These are phyloP conservation scores for Trichosporon coremiiforme DNA, from an alignment of 1,284 basidiomycete genomes.

Conservation along the genomic window DNA sequence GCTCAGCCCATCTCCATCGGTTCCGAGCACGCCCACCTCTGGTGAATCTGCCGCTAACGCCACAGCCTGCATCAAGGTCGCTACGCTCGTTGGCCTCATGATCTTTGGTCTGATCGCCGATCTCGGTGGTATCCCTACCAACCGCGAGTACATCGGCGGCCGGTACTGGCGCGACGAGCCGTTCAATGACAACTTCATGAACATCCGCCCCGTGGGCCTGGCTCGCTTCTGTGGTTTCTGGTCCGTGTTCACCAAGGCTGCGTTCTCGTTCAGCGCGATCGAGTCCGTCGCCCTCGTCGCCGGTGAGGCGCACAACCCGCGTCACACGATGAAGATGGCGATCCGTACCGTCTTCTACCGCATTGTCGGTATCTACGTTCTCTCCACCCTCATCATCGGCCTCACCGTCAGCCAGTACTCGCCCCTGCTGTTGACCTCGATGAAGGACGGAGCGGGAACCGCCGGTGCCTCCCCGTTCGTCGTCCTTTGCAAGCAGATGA, in stretches of 20 bases:
- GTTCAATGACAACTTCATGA: slow-evolving; percentile 49
- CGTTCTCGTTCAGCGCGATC: slow-evolving; percentile 46
- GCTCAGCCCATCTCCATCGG: background rate
- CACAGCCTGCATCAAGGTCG: slow-evolving; percentile 64
- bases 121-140: slow-evolving; percentile 69
- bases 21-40: background rate
- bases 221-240: slow-evolving; percentile 64
- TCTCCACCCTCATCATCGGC: slow-evolving; percentile 30
- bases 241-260: slow-evolving; percentile 60
- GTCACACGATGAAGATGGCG: slow-evolving; percentile 70
- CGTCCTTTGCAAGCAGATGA: slow-evolving; percentile 66
- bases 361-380: slow-evolving; percentile 66
- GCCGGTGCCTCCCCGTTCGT: slow-evolving; percentile 79
- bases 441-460: slow-evolving; percentile 60
- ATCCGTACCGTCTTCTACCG: slow-evolving; percentile 70
- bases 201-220: slow-evolving; percentile 25
- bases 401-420: slow-evolving; percentile 55
- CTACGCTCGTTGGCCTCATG: slow-evolving; percentile 62
- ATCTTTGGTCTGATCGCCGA: slow-evolving; percentile 69
- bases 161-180: slow-evolving; percentile 66
- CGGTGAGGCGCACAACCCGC: slow-evolving; percentile 63
- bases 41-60: slow-evolving; percentile 1
- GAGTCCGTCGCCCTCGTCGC: slow-evolving; percentile 56
- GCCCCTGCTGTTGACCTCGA: slow-evolving; percentile 55
- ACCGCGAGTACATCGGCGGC: slow-evolving; percentile 56